Evolutionary conservation across 2,329 filamentous ascomycete species (phyloP).

Genomic region (Fusarium euwallaceae): DNA sequence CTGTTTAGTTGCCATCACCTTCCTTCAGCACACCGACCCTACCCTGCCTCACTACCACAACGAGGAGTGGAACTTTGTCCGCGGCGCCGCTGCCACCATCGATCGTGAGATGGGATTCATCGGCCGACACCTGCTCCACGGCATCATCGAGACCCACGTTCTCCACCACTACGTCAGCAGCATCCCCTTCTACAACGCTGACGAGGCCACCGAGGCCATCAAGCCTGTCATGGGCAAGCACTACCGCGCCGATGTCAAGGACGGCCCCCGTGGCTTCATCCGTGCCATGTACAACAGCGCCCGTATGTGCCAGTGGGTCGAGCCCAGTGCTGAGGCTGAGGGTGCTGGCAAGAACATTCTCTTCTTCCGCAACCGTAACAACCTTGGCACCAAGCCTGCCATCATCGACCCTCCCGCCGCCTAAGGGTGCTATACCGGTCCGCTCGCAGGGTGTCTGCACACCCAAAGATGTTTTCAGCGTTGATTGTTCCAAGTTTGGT

Average conservation of each 20-base stretch:
- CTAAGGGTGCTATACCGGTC: slow-evolving; percentile 15
- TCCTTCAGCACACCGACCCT: slow-evolving; percentile 96
- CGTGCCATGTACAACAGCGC: slow-evolving; percentile 83
- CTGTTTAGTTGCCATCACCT: slow-evolving; percentile 92
- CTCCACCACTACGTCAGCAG: slow-evolving; percentile 97
- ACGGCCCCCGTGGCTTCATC: slow-evolving; percentile 86
- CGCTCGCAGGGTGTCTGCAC: slow-evolving; percentile 10
- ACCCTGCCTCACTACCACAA: slow-evolving; percentile 91
- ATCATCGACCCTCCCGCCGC: slow-evolving; percentile 34
- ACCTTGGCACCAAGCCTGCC: slow-evolving; percentile 72
- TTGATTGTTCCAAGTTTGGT: slow-evolving; percentile 37
- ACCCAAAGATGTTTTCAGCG: slow-evolving; percentile 23
- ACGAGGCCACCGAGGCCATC: slow-evolving; percentile 94
- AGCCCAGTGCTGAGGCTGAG: slow-evolving; percentile 85
- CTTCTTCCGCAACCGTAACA: slow-evolving; percentile 97
- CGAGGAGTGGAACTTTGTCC: slow-evolving; percentile 91
- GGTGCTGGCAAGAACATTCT: slow-evolving; percentile 87
- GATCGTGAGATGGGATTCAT: slow-evolving; percentile 98
- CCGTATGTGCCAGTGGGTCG: slow-evolving; percentile 96
- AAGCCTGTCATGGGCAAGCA: slow-evolving; percentile 94
- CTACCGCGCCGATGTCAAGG: slow-evolving; percentile 87
- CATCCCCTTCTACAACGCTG: slow-evolving; percentile 97
- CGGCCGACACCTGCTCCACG: slow-evolving; percentile 90
- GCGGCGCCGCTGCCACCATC: slow-evolving; percentile 94
- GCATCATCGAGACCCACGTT: slow-evolving; percentile 97